Percentiles rank a stretch among this genome's conserved stretches.
Conservation (phyloP, 192 early-diverging fungal species). For the Entophlyctis luteolus region DNA sequence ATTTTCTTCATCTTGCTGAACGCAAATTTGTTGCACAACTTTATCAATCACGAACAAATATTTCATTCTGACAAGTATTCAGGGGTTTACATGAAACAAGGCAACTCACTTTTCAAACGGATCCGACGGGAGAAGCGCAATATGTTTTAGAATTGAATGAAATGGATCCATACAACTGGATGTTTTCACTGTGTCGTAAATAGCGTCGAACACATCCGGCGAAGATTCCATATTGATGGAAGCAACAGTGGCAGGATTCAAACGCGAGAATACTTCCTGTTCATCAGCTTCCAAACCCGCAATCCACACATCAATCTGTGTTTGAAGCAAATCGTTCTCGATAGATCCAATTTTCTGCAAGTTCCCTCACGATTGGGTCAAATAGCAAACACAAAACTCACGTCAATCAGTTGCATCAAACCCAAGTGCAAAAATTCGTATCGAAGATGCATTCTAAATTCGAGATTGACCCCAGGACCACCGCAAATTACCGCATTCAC, state of each 20-base stretch:
- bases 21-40: slow-evolving; percentile 43
- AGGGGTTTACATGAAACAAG: not conserved
- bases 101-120: slow-evolving; percentile 37
- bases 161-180: slow-evolving; percentile 33
- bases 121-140: slow-evolving; percentile 39
- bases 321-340: slow-evolving; percentile 52
- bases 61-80: slow-evolving; percentile 36
- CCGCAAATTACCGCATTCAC: slow-evolving; percentile 56
- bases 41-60: slow-evolving; percentile 51
- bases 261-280: slow-evolving; percentile 32
- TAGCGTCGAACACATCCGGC: slow-evolving; percentile 13
- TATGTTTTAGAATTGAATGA: slow-evolving; percentile 33
- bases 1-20: slow-evolving; percentile 45
- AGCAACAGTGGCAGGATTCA: slow-evolving; percentile 15
- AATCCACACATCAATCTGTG: slow-evolving; percentile 53
- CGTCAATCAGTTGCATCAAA: slow-evolving; percentile 46
- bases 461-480: slow-evolving; percentile 45
- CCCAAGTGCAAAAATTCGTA: slow-evolving; percentile 52
- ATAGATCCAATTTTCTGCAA: slow-evolving; percentile 38
- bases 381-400: slow-evolving; percentile 1
- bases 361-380: not conserved
- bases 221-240: slow-evolving; percentile 24
- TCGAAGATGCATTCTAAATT: slow-evolving; percentile 52
- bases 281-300: slow-evolving; percentile 50
- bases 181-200: slow-evolving; percentile 32